Conservation (phyloP, 495 filamentous ascomycete genomes). For the Hypoxylon fragiforme region DNA sequence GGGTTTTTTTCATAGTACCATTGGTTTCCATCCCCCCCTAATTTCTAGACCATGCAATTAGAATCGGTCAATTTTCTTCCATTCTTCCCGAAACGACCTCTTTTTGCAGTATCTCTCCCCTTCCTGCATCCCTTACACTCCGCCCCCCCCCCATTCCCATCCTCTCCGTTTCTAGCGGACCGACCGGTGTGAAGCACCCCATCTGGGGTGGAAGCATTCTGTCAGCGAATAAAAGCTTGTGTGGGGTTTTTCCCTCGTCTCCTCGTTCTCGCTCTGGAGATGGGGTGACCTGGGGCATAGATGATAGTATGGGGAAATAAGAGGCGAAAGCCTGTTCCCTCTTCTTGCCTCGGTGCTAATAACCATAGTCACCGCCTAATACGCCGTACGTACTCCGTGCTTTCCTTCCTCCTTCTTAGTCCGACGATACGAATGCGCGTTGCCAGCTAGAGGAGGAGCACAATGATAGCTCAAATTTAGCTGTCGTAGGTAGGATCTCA, state of each 20-base stretch:
- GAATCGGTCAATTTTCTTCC: slow-evolving; percentile 8
- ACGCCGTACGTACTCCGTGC: too few species aligned
- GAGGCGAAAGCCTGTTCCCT: slow-evolving; percentile 5
- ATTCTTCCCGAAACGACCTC: background rate
- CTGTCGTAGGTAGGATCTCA: slow-evolving; percentile 9
- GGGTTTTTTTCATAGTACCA: background rate
- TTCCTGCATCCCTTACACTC: background rate
- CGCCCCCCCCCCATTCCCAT: background rate
- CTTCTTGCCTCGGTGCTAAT: slow-evolving; percentile 9
- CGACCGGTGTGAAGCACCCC: slow-evolving; percentile 4
- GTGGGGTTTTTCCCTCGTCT: background rate
- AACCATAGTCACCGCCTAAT: slow-evolving; percentile 3
- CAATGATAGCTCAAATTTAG: background rate
- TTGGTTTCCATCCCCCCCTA: background rate
- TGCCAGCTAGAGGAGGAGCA: too few species aligned
- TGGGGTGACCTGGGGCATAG: too few species aligned
- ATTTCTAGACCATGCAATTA: background rate
- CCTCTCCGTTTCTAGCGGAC: slow-evolving; percentile 1
- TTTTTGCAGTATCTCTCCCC: background rate
- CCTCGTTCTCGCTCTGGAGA: slow-evolving; percentile 1
- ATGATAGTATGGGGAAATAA: slow-evolving; percentile 16
- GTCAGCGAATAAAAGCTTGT: slow-evolving; percentile 11
- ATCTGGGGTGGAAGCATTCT: background rate
- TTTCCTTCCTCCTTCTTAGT: too few species aligned
- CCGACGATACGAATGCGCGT: too few species aligned